Evolutionary conservation across 1,139 yeast genomes (phyloP).

Genomic region (Suhomyces wounanorum): DNA sequence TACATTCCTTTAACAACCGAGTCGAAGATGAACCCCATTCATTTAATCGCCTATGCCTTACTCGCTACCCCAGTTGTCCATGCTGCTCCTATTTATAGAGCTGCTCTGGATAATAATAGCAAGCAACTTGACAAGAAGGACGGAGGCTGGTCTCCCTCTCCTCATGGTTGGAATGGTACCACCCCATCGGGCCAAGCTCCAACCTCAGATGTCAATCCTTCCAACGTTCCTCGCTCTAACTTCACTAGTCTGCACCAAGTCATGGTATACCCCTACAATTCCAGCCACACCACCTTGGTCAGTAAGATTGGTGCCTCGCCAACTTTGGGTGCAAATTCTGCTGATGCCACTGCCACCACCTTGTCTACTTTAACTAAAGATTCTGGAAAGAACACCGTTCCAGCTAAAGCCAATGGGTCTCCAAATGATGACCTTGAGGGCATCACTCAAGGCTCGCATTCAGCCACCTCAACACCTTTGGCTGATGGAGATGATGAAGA

Average conservation of each 20-base stretch:
- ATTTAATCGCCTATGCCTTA: constrained; percentile 8
- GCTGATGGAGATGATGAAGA: not conserved
- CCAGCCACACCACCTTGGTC: constrained; percentile 1
- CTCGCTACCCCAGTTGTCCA: not conserved
- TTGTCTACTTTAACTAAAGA: not conserved
- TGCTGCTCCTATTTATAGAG: constrained; percentile 5
- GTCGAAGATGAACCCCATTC: constrained; percentile 12
- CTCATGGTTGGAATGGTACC: constrained; percentile 10
- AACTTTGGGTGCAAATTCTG: constrained; percentile 2
- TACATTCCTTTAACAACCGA: constrained; percentile 9
- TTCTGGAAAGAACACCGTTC: not conserved
- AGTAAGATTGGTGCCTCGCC: not conserved
- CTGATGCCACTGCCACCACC: not conserved
- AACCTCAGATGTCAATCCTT: not conserved
- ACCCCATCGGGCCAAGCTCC: not conserved
- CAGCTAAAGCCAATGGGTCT: not conserved
- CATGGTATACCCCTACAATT: not conserved
- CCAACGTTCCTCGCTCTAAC: not conserved
- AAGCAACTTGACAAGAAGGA: constrained; percentile 4
- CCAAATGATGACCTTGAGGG: not conserved
- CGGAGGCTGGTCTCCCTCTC: constrained; percentile 8
- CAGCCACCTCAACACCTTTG: not conserved
- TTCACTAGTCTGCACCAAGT: not conserved
- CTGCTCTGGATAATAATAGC: not conserved
- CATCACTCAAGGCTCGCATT: not conserved